Conservation (phyloP, 345 rosid species). For the Murraya koenigii region DNA sequence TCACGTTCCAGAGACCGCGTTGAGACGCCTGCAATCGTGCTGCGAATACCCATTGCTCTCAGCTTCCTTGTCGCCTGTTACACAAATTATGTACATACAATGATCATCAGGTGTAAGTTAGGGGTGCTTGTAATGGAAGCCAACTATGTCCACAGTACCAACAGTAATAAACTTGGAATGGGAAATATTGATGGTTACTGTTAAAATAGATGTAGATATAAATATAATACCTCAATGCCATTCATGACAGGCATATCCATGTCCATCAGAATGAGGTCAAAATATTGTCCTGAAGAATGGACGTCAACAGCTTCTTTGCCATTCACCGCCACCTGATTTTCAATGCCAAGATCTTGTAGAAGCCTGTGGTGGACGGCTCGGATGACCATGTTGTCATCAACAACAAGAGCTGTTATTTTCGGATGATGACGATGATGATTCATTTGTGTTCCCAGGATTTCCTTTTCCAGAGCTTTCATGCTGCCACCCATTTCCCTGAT, state of each 20-base stretch:
- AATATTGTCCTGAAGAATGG: slow-evolving; percentile 51
- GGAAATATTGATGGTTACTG: too few species aligned
- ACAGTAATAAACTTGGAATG: too few species aligned
- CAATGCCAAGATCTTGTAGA: slow-evolving; percentile 48
- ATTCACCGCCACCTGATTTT: slow-evolving; percentile 43
- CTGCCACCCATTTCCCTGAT: neutral
- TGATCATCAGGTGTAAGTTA: too few species aligned
- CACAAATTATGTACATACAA: neutral
- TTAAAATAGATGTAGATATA: too few species aligned
- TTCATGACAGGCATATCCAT: slow-evolving; percentile 90
- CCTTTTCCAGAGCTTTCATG: neutral
- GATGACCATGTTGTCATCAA: slow-evolving; percentile 53
- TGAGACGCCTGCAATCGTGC: slow-evolving; percentile 72
- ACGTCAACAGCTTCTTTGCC: slow-evolving; percentile 78
- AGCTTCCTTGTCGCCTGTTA: slow-evolving; percentile 62
- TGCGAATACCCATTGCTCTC: slow-evolving; percentile 67
- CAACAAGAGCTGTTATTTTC: slow-evolving; percentile 54
- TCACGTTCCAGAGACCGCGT: slow-evolving; percentile 39
- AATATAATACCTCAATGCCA: slow-evolving; percentile 59
- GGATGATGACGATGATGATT: neutral
- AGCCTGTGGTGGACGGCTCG: slow-evolving; percentile 52
- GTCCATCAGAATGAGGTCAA: slow-evolving; percentile 86
- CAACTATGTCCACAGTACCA: too few species aligned
- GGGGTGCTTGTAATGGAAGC: too few species aligned
- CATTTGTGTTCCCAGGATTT: neutral